These are phyloP conservation scores for Cavenderia fasciculata DNA, from an alignment of 78 protist genomes.

Conservation along the genomic window DNA sequence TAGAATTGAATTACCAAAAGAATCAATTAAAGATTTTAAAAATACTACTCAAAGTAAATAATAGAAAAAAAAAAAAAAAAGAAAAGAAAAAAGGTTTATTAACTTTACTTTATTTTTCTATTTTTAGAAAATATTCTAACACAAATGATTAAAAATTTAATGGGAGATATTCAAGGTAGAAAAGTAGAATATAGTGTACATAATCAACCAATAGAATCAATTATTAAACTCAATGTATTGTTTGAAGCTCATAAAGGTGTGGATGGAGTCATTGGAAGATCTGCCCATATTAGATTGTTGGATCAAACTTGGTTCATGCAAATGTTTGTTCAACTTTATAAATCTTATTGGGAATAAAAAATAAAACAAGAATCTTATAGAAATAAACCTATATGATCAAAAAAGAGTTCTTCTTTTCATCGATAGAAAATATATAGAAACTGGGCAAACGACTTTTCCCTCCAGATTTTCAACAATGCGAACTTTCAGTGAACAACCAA, in stretches of 20 bases:
- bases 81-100: not conserved
- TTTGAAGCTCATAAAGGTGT: conserved; percentile 78
- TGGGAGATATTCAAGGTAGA: conserved; percentile 21
- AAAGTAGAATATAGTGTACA: not conserved
- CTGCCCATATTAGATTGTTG: conserved; percentile 79
- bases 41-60: not conserved
- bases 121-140: not conserved
- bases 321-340: conserved; percentile 65
- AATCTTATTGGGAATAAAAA: conserved; percentile 30
- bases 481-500: no score
- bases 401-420: no score
- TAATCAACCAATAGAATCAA: conserved; percentile 6
- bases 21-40: conserved; percentile 5
- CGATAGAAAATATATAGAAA: no score
- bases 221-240: conserved; percentile 42
- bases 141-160: conserved; percentile 31
- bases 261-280: conserved; percentile 79
- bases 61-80: no score
- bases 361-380: no score
- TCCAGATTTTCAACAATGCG: no score
- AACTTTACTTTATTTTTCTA: not conserved
- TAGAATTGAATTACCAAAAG: conserved; percentile 65
- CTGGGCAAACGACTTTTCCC: no score
- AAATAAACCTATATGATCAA: no score
- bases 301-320: conserved; percentile 72